Conservation (phyloP, 75 land plant genomes). For the Adiantum capillusveneris region DNA sequence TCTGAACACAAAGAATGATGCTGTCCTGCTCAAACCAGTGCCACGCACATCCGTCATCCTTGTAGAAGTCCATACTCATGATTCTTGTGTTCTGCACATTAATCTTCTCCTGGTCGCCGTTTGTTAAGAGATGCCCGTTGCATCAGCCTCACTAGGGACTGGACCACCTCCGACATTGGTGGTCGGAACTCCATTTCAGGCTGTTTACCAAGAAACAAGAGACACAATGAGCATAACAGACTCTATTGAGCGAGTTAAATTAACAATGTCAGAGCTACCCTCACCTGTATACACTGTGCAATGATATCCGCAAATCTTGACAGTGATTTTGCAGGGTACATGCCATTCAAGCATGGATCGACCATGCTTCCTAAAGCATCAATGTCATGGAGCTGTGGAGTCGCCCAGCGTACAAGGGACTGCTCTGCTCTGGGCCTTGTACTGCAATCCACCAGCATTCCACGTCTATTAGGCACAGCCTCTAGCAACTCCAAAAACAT, state of each 20-base stretch:
- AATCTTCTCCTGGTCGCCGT: slow-evolving; percentile 26
- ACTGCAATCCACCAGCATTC: slow-evolving; percentile 17
- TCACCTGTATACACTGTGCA: slow-evolving; percentile 72
- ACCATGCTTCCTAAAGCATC: slow-evolving; percentile 57
- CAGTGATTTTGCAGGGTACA: slow-evolving; percentile 40
- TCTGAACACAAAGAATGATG: no score
- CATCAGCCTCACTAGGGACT: slow-evolving; percentile 67
- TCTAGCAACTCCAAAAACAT: not conserved
- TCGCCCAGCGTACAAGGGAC: slow-evolving; percentile 68
- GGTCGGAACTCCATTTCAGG: slow-evolving; percentile 91
- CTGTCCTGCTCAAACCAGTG: no score
- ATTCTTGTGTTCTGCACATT: no score
- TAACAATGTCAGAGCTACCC: not conserved
- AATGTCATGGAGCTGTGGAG: slow-evolving; percentile 60
- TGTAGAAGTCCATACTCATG: no score
- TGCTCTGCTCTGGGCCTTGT: slow-evolving; percentile 47
- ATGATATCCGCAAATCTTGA: slow-evolving; percentile 75
- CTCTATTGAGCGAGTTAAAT: not conserved
- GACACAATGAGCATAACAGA: not conserved
- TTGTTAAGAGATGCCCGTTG: slow-evolving; percentile 78
- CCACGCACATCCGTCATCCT: no score
- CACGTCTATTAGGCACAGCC: not conserved
- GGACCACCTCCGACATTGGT: slow-evolving; percentile 93
- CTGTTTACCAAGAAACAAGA: slow-evolving; percentile 19
- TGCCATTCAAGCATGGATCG: slow-evolving; percentile 48